phyloP scores from a whole-genome alignment of 805 yeast genomes.

The Zygoascus bituminiphila region DNA sequence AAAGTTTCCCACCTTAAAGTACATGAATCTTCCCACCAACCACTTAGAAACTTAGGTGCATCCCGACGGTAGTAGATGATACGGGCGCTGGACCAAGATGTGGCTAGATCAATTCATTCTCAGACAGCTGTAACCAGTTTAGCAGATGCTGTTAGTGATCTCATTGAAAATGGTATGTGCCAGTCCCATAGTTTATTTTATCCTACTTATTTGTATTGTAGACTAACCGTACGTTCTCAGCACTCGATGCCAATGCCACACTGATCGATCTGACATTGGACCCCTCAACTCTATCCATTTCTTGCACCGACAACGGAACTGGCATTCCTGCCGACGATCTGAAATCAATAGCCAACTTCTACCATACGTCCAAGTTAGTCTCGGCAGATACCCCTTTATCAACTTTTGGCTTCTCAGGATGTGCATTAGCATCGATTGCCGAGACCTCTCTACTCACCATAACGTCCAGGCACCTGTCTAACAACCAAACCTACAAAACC shows the following conservation, averaged over 20 bases:
- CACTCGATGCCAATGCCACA: conserved; percentile 18
- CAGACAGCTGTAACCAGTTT: no score
- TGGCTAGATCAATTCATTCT: no score
- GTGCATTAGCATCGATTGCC: conserved; percentile 42
- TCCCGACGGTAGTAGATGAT: no score
- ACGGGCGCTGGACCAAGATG: no score
- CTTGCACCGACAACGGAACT: conserved; percentile 51
- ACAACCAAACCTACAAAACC: conserved; percentile 7
- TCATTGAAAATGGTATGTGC: no score
- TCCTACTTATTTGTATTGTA: no score
- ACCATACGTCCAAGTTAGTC: conserved; percentile 41
- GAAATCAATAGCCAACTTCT: conserved; percentile 32
- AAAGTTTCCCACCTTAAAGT: no score
- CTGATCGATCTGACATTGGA: conserved; percentile 9
- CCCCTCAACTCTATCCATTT: conserved; percentile 7
- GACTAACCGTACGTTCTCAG: no score
- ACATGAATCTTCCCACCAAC: no score
- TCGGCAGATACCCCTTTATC: conserved; percentile 25
- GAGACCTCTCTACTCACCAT: conserved; percentile 34
- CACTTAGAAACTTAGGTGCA: no score
- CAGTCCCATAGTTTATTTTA: no score
- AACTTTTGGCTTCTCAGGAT: conserved; percentile 36
- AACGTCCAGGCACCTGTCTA: conserved; percentile 32
- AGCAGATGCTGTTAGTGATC: no score
- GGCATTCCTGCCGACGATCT: conserved; percentile 48